These are phyloP conservation scores for Neonectria ditissima DNA, from an alignment of 2,329 filamentous ascomycete species.

Conservation along the genomic window DNA sequence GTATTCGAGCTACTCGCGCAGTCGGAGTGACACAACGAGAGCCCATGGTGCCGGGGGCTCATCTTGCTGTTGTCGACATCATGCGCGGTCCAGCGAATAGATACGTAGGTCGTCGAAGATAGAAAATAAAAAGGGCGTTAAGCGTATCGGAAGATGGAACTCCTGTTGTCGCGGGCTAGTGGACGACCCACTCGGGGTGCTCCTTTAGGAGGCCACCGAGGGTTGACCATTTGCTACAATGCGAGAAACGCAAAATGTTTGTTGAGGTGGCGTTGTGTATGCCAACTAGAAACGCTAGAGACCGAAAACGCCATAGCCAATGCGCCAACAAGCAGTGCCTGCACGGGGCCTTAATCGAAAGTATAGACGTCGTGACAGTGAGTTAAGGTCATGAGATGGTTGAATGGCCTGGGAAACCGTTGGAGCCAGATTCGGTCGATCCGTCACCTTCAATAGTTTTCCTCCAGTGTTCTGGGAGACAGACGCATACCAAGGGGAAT, in stretches of 20 bases:
- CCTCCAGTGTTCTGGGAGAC: slow-evolving; percentile 93
- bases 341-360: slow-evolving; percentile 43
- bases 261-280: slow-evolving; percentile 28
- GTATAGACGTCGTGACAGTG: slow-evolving; percentile 39
- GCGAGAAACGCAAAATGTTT: slow-evolving; percentile 28
- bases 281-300: slow-evolving; percentile 37
- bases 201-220: slow-evolving; percentile 10
- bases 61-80: slow-evolving; percentile 21
- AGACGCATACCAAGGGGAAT: slow-evolving; percentile 96
- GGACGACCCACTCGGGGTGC: slow-evolving; percentile 12
- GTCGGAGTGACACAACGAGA: slow-evolving; percentile 4
- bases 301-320: slow-evolving; percentile 54
- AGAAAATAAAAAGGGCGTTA: slow-evolving; percentile 27
- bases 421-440: slow-evolving; percentile 73
- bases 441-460: slow-evolving; percentile 95
- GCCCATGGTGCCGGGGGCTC: neutral
- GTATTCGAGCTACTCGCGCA: slow-evolving; percentile 21
- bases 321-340: slow-evolving; percentile 44
- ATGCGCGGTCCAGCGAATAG: slow-evolving; percentile 24
- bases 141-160: slow-evolving; percentile 15
- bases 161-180: slow-evolving; percentile 10
- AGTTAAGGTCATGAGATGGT: slow-evolving; percentile 43
- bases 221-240: slow-evolving; percentile 21
- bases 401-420: slow-evolving; percentile 42
- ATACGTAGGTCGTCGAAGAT: slow-evolving; percentile 34